These are phyloP conservation scores for Blastobotrys parvus DNA, from an alignment of 805 yeast genomes.

Conservation along the genomic window DNA sequence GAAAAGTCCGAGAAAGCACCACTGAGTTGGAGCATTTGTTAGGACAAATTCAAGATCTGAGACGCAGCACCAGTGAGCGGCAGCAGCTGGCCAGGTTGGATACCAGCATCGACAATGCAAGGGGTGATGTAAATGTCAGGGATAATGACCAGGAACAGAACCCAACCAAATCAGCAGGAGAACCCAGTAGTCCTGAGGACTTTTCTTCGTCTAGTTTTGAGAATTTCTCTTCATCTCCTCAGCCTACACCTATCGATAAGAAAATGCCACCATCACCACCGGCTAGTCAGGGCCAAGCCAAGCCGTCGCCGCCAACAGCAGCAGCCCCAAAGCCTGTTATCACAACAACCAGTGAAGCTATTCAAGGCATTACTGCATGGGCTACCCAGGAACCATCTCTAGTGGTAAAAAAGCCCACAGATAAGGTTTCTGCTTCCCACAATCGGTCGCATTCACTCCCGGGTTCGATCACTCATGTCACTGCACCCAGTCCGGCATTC, in stretches of 20 bases:
- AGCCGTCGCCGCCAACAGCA: neutral
- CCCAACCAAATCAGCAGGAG: too few species aligned
- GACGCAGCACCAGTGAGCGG: conserved; percentile 10
- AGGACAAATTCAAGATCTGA: conserved; percentile 11
- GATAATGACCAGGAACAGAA: neutral
- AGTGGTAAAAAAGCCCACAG: too few species aligned
- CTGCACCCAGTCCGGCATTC: too few species aligned
- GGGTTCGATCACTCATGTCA: neutral
- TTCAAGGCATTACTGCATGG: neutral
- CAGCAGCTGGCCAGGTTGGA: neutral
- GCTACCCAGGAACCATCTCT: too few species aligned
- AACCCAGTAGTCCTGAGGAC: conserved; percentile 1
- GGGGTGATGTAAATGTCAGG: neutral
- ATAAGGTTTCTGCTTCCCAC: too few species aligned
- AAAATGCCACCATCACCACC: neutral
- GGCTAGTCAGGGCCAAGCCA: too few species aligned
- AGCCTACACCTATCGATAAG: neutral
- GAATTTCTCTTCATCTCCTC: neutral
- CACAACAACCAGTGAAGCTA: neutral
- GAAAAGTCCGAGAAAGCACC: conserved; percentile 13
- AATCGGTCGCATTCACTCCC: neutral
- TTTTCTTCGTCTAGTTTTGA: conserved; percentile 1
- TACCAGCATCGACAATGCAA: too few species aligned
- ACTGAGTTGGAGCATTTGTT: conserved; percentile 14
- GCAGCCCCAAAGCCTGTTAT: too few species aligned